Evolutionary conservation across 2,329 filamentous ascomycete genomes (phyloP).

Genomic region (Fonsecaea erecta): DNA sequence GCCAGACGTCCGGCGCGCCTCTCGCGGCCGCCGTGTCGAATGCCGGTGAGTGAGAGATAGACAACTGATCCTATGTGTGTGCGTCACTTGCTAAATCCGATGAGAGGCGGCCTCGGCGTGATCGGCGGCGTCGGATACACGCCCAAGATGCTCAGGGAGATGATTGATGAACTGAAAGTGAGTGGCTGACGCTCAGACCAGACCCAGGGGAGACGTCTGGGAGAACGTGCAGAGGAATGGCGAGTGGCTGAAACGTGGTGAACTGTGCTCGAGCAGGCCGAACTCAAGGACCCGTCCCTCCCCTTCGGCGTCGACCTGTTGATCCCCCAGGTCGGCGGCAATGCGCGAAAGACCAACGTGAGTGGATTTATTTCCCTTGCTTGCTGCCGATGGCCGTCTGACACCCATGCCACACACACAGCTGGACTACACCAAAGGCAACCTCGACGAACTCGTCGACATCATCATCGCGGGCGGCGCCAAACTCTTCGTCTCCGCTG

Average conservation of each 20-base stretch:
- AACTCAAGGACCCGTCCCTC: conserved; percentile 64
- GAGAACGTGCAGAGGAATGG: neutral
- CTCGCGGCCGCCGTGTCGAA: conserved; percentile 38
- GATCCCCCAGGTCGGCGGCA: conserved; percentile 77
- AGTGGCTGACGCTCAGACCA: too few relatives aligned
- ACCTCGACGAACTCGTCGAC: conserved; percentile 76
- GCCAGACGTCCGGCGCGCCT: conserved; percentile 33
- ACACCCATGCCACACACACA: conserved; percentile 43
- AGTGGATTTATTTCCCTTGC: conserved; percentile 3
- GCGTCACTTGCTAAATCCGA: neutral
- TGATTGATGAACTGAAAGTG: conserved; percentile 52
- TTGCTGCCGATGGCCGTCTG: neutral
- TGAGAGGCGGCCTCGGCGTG: conserved; percentile 36
- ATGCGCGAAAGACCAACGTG: conserved; percentile 71
- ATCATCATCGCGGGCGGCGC: conserved; percentile 78
- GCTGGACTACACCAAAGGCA: conserved; percentile 83
- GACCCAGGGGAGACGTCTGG: neutral
- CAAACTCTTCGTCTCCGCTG: conserved; percentile 75
- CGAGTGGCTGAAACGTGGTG: neutral
- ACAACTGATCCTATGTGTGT: too few relatives aligned
- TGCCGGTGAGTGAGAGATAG: conserved; percentile 25
- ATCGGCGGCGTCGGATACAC: conserved; percentile 48
- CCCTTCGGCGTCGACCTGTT: conserved; percentile 84
- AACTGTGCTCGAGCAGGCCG: conserved; percentile 51
- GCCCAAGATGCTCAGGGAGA: conserved; percentile 74